Conservation (phyloP, 1,139 yeast species). For the Petasospora rhodanensis region DNA sequence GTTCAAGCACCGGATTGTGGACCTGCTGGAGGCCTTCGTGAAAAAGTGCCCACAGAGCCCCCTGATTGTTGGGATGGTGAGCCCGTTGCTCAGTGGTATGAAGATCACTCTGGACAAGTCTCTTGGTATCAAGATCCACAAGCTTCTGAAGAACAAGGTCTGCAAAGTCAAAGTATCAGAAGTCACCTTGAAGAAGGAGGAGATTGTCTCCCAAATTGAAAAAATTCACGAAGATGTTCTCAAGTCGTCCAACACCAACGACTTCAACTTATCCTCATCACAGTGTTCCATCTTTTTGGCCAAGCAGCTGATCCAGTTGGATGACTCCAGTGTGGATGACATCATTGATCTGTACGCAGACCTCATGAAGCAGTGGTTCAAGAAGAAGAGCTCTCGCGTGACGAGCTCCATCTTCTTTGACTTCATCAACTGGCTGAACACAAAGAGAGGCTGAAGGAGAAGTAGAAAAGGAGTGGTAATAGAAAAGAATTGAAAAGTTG, state of each 20-base stretch:
- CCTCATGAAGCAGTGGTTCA: constrained; percentile 60
- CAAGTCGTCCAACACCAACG: constrained; percentile 24
- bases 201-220: constrained; percentile 19
- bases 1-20: constrained; percentile 75
- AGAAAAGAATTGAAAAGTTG: too few relatives aligned
- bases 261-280: constrained; percentile 23
- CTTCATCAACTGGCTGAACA: constrained; percentile 72
- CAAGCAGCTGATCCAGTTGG: constrained; percentile 43
- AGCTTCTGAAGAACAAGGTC: constrained; percentile 59
- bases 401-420: constrained; percentile 68
- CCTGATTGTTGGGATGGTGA: constrained; percentile 28
- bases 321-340: constrained; percentile 28
- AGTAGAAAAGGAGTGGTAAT: too few relatives aligned
- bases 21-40: constrained; percentile 62
- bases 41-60: constrained; percentile 31
- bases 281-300: constrained; percentile 51
- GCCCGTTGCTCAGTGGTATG: constrained; percentile 59
- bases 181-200: constrained; percentile 19
- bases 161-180: constrained; percentile 42
- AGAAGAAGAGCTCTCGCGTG: constrained; percentile 41
- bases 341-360: constrained; percentile 54
- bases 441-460: constrained; percentile 37
- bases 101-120: constrained; percentile 63
- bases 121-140: constrained; percentile 72
- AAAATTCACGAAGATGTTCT: constrained; percentile 29